phyloP scores from a whole-genome alignment of 169 alveolate species.

The Cryptosporidium meleagridis region DNA sequence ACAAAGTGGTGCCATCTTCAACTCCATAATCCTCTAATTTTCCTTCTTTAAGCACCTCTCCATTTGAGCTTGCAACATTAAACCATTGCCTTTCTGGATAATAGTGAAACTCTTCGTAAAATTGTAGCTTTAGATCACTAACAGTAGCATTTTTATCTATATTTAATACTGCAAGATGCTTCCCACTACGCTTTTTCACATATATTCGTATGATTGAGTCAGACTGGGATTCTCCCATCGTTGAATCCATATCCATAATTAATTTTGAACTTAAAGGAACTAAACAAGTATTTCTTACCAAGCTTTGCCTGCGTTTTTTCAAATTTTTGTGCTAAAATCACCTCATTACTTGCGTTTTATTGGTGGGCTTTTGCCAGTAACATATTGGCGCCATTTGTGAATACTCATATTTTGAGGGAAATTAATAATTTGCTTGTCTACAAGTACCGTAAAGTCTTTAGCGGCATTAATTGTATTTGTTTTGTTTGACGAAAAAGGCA shows the following conservation, averaged over 20 bases:
- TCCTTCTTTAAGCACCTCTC: conserved; percentile 74
- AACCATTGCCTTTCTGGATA: conserved; percentile 87
- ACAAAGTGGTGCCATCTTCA: conserved; percentile 82
- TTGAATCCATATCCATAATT: conserved; percentile 13
- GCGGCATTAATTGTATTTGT: conserved; percentile 5
- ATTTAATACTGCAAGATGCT: conserved; percentile 67
- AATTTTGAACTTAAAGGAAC: neutral
- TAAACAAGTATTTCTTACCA: neutral
- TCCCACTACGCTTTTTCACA: conserved; percentile 69
- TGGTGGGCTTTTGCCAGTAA: conserved; percentile 19
- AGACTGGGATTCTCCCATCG: conserved; percentile 1
- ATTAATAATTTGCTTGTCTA: neutral
- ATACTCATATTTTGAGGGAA: neutral
- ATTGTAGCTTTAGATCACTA: conserved; percentile 51
- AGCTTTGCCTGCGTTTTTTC: neutral
- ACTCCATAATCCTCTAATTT: conserved; percentile 79
- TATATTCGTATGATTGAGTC: conserved; percentile 54
- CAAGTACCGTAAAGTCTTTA: conserved; percentile 23
- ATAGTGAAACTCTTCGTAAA: conserved; percentile 78
- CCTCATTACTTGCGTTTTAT: neutral
- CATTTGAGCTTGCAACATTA: conserved; percentile 80
- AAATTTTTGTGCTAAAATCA: neutral
- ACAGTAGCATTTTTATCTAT: conserved; percentile 52
- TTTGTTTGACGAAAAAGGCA: neutral
- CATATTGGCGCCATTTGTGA: conserved; percentile 22